These are phyloP conservation scores for Begonia fuchsioides DNA, from an alignment of 306 rosid species.

Conservation along the genomic window DNA sequence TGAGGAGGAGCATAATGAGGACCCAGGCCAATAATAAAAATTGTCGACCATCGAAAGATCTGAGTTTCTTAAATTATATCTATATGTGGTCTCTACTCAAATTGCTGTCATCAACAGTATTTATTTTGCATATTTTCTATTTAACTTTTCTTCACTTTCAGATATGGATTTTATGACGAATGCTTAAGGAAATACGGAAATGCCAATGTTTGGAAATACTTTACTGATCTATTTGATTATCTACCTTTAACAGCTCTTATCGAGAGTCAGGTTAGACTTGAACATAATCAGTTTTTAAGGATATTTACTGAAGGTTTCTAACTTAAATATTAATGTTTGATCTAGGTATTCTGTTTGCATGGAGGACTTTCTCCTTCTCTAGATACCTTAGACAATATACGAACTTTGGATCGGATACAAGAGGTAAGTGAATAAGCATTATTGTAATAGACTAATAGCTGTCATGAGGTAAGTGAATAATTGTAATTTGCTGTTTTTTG, in stretches of 20 bases:
- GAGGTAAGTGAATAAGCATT: conserved; percentile 40
- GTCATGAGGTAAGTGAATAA: background rate
- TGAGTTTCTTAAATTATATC: background rate
- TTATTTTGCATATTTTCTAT: background rate
- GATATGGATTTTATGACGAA: conserved; percentile 94
- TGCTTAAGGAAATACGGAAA: conserved; percentile 98
- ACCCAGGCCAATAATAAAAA: too few species aligned
- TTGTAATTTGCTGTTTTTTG: background rate
- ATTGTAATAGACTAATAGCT: background rate
- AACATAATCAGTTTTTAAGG: background rate
- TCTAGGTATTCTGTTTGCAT: conserved; percentile 88
- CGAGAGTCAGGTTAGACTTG: conserved; percentile 85
- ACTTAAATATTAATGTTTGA: background rate
- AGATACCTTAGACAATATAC: conserved; percentile 82
- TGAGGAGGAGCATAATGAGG: too few species aligned
- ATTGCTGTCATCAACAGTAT: background rate
- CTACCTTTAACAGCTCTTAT: conserved; percentile 92
- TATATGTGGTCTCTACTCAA: background rate
- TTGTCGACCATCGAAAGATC: background rate
- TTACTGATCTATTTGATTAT: conserved; percentile 89
- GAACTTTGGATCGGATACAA: conserved; percentile 84
- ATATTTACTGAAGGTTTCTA: conserved; percentile 3
- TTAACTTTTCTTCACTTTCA: conserved; percentile 22
- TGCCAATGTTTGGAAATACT: conserved; percentile 95
- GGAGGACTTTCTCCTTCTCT: conserved; percentile 96